Evolutionary conservation across 1,284 basidiomycete genomes (phyloP), one percentile per base, ranked within the genome.

Genomic region (Sporisorium sorghi): DNA sequence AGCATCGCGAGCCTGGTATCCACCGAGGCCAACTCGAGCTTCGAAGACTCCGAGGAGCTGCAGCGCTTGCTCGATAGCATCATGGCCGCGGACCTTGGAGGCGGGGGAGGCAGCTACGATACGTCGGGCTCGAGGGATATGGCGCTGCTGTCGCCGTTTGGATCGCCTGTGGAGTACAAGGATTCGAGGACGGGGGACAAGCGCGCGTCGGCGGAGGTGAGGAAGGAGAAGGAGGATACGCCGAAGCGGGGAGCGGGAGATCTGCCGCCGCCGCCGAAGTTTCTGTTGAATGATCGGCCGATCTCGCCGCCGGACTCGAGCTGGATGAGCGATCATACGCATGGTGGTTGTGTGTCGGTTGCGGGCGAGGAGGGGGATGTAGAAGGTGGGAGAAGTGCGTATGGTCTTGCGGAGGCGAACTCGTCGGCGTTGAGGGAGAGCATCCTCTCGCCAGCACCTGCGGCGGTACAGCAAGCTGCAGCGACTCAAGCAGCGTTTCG

Each of bases 11-110:
- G 66, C 35, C 17, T 67, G 15, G 59, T 66, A 23, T 70, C 67
- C 5, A 74, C 72, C 15, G 72, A 74, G 39, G 72, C 63, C 5
- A 74, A 74, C 40, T 74, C 72, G 32, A 67, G 59, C 14, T 74
- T 74, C 17, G 72, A 70, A 40, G 72, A 74, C 15, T 62, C 62
- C 2, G 72, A 74, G 42, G 72, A 74, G 50, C 54, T 74, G 26
- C 72, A 74, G 43, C 66, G 60, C 26, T 47, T 74, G 6, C 39
- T 74, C 8, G 72, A 74, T 5, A 70, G 67, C 32, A 74, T 74
- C 48, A 74, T 74, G 72, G 66, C 72, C 3, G 63, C 67, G 0
- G 66, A 63, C 10, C 26, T 66, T n/a, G 35, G 35, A 5, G 35
- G 35, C 17, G 35, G 35, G 14, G 62, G 40, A 5, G 40, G 37